Evolutionary conservation across 1,139 yeast genomes (phyloP).

Genomic region (Suhomyces kunorum): DNA sequence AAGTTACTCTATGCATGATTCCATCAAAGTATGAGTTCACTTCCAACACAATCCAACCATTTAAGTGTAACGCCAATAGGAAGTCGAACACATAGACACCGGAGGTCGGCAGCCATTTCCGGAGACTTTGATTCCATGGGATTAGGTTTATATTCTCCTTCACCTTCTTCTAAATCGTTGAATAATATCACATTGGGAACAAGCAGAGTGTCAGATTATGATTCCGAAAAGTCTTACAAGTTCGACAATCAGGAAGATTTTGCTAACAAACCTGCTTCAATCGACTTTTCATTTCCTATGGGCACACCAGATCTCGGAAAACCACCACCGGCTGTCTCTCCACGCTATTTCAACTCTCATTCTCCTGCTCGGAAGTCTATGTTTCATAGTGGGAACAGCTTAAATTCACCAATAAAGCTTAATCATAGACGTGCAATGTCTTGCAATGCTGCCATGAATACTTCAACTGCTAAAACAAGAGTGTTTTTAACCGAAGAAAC

Average conservation of each 20-base stretch:
- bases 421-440: slow-evolving; percentile 27
- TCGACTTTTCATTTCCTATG: slow-evolving; percentile 36
- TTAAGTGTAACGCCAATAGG: slow-evolving; percentile 16
- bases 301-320: slow-evolving; percentile 21
- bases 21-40: slow-evolving; percentile 15
- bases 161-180: slow-evolving; percentile 16
- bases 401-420: slow-evolving; percentile 42
- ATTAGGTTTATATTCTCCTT: slow-evolving; percentile 39
- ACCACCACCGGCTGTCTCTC: slow-evolving; percentile 10
- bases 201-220: slow-evolving; percentile 5
- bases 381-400: slow-evolving; percentile 18
- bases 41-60: slow-evolving; percentile 16
- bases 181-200: slow-evolving; percentile 8
- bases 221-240: slow-evolving; percentile 26
- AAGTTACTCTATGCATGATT: neutral
- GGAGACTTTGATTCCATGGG: slow-evolving; percentile 65
- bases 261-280: slow-evolving; percentile 22
- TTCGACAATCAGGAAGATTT: slow-evolving; percentile 43
- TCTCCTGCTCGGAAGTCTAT: slow-evolving; percentile 14
- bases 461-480: slow-evolving; percentile 21
- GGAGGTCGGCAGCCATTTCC: slow-evolving; percentile 71
- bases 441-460: slow-evolving; percentile 16
- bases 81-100: slow-evolving; percentile 60
- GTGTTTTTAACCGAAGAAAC: slow-evolving; percentile 41
- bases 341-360: slow-evolving; percentile 13